Evolutionary conservation across 108 stramenopile species (phyloP), one percentile per base, ranked within the genome.

Genomic region (Cyclotella baltica): DNA sequence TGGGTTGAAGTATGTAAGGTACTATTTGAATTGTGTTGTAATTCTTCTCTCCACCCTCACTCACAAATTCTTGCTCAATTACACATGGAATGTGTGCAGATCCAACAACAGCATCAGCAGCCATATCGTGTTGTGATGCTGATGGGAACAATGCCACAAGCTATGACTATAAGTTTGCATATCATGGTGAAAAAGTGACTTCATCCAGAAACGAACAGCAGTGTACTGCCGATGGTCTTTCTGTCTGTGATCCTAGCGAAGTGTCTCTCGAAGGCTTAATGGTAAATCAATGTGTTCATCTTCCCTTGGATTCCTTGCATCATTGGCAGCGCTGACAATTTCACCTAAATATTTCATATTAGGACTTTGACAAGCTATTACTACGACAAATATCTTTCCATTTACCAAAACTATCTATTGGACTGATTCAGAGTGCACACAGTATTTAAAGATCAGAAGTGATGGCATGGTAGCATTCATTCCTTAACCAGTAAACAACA

Each of bases 51-150:
- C n/a, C n/a, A n/a, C n/a, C n/a, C n/a, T n/a, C n/a, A n/a, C n/a
- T n/a, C n/a, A n/a, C n/a, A n/a, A n/a, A n/a, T n/a, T n/a, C n/a
- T n/a, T n/a, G n/a, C n/a, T n/a, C n/a, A n/a, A n/a, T n/a, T n/a
- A 63, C 70, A n/a, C 69, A 82, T 47, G 77, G 63, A 3, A 83
- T 85, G 81, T 85, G 85, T 70, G 81, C 72, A 18, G 23, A 85
- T 51, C 82, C 78, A 10, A 74, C 23, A 43, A 59, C 51, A 18
- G 47, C 72, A 35, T 77, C 67, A 10, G 85, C 85, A 0, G 76
- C 65, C 9, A 34, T 67, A 53, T 48, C 82, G 3, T 86, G 85
- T 53, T 86, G 85, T 68, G 57, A 69, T 25, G 33, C 62, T 20
- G 68, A 25, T 13, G 19, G 19, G 13, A 22, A 73, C 16, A 48